phyloP scores from a whole-genome alignment of 129 eudicot species.

The carrot (Daucus carota) region DH1_v3.0 NC_030387.2:38866501-38867000 shows the following conservation, averaged over 20 bases:
- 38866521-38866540: background rate
- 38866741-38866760: conserved; percentile 6
- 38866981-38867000: background rate
- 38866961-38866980: background rate
- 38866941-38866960: background rate
- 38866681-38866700: conserved; percentile 1
- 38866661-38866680: background rate
- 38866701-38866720: background rate
- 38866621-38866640: background rate
- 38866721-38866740: background rate
- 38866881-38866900: conserved; percentile 87
- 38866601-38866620: background rate
- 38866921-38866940: background rate
- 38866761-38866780: conserved; percentile 64
- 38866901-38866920: background rate
- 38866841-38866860: conserved; percentile 98
- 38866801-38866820: conserved; percentile 91
- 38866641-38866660: background rate
- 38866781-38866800: conserved; percentile 87
- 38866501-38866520: background rate
- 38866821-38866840: conserved; percentile 88
- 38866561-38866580: background rate
- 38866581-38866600: background rate
- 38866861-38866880: conserved; percentile 81
- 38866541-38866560: too few relatives aligned